Conservation (phyloP, 441 rosid species). For the Viola pubescens region DNA sequence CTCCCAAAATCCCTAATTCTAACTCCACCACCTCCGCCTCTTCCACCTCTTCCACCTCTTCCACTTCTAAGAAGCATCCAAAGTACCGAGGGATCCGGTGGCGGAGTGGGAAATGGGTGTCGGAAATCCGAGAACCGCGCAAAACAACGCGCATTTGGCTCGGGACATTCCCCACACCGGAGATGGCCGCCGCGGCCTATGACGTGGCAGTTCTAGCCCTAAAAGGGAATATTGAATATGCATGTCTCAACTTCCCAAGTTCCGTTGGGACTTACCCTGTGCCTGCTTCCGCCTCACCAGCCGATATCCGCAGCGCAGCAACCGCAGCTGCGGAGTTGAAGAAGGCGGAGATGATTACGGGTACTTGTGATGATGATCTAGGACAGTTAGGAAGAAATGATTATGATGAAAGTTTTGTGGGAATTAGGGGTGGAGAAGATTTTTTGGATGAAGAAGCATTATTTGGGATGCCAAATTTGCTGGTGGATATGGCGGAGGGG, state of each 20-base stretch:
- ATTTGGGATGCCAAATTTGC: constrained; percentile 66
- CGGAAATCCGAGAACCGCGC: constrained; percentile 84
- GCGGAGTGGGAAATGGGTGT: constrained; percentile 83
- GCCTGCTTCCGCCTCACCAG: constrained; percentile 50
- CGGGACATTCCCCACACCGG: constrained; percentile 62
- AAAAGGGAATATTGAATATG: constrained; percentile 45
- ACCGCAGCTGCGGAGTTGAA: constrained; percentile 39
- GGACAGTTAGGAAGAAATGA: neutral
- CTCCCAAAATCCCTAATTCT: constrained; percentile 22
- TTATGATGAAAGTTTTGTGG: neutral
- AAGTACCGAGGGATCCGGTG: constrained; percentile 59
- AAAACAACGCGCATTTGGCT: constrained; percentile 87
- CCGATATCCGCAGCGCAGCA: constrained; percentile 68
- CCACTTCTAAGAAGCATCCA: constrained; percentile 36
- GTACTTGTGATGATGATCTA: neutral
- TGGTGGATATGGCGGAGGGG: constrained; percentile 87
- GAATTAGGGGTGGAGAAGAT: constrained; percentile 14
- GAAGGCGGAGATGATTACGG: constrained; percentile 17
- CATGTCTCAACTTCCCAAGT: constrained; percentile 63
- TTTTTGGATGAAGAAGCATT: constrained; percentile 74
- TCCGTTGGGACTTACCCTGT: constrained; percentile 40
- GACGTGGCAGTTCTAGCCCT: constrained; percentile 77
- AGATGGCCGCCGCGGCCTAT: constrained; percentile 80
- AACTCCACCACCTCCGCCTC: too few relatives aligned
- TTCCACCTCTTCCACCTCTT: constrained; percentile 25